Conservation (phyloP, 495 filamentous ascomycete species). For the Talaromyces thailandensis region DNA sequence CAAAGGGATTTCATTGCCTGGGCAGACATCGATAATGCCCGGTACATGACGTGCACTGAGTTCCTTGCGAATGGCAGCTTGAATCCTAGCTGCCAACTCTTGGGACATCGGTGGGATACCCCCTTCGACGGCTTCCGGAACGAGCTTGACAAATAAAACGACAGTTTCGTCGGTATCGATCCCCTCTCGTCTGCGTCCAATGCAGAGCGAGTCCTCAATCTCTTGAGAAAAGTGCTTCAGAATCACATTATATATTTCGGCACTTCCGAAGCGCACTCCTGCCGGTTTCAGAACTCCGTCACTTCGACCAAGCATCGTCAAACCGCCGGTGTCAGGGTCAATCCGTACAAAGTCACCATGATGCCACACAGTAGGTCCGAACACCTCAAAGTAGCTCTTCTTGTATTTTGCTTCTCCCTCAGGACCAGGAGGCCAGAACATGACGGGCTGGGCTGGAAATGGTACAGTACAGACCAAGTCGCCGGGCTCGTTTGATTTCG, state of each 20-base stretch:
- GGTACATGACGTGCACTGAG: slow-evolving; percentile 83
- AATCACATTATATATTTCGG: slow-evolving; percentile 90
- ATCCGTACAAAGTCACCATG: slow-evolving; percentile 90
- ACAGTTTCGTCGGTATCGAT: slow-evolving; percentile 76
- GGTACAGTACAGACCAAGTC: slow-evolving; percentile 82
- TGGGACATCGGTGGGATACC: slow-evolving; percentile 17
- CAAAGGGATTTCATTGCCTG: slow-evolving; percentile 61
- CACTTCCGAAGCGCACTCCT: slow-evolving; percentile 79
- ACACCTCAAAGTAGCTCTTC: slow-evolving; percentile 80
- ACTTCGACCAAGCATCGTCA: slow-evolving; percentile 81
- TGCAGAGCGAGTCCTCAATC: slow-evolving; percentile 75
- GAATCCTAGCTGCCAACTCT: slow-evolving; percentile 50
- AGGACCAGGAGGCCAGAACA: slow-evolving; percentile 65
- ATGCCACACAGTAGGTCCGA: slow-evolving; percentile 68
- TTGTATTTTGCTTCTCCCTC: slow-evolving; percentile 65
- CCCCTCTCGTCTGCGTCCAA: slow-evolving; percentile 61
- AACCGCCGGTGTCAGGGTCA: slow-evolving; percentile 61
- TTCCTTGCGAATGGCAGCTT: slow-evolving; percentile 55
- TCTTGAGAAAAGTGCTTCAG: slow-evolving; percentile 68
- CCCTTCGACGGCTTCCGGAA: slow-evolving; percentile 23
- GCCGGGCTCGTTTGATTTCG: slow-evolving; percentile 58
- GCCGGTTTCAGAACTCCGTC: slow-evolving; percentile 86
- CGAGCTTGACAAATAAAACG: slow-evolving; percentile 75
- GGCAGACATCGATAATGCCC: slow-evolving; percentile 65
- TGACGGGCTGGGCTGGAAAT: slow-evolving; percentile 85